Base-by-base conservation (phyloP, 2,329 filamentous ascomycete genomes). In the Venturia oleaginea region DNA sequence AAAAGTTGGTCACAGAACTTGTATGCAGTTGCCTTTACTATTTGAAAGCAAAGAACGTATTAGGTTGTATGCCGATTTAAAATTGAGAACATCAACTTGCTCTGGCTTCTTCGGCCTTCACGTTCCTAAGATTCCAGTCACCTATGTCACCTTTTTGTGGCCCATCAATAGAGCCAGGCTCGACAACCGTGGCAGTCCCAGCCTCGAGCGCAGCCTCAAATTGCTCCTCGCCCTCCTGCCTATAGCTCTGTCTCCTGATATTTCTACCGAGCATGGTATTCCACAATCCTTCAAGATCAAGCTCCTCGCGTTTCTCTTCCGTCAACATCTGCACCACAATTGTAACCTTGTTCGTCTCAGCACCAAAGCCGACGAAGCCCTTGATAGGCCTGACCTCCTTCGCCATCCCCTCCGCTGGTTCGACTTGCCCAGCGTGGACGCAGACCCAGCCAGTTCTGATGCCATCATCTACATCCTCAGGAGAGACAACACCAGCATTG, bases 371-470 rank as follows among this genome's bases (percentile, higher is more conserved):
- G 40, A 91, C 86, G 65, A 92, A 85, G 10, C 83, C 80, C 17
- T 85, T 81, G 15, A 48, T 40, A n/a, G 24, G 24, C 38, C 59
- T 38, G 11, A 55, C 46, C 5, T 65, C 59, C 59, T 54, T 61
- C 37, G 38, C n/a, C 30, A 59, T 48, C 15, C 27, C 40, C 30
- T 65, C 40, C n/a, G 81, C 79, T 27, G 83, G 82, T 54, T 88
- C 84, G 0, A 91, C 81, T 19, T 84, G 84, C 4, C 90, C 91
- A 11, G 94, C 83, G 72, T 96, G 95, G 66, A 97, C 90, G 75
- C 94, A 99, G 24, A 99, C 89, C 94, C 94, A 99, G 11, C 92
- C 92, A 0, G 93, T 97, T 15, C 89, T 87, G 62, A 96, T 90
- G 2, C 92, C 93, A 71, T 97, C 91, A 69, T 96, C 92, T 1